Base-by-base conservation (phyloP, 2,329 filamentous ascomycete species). In the Ceratocystis destructans region DNA sequence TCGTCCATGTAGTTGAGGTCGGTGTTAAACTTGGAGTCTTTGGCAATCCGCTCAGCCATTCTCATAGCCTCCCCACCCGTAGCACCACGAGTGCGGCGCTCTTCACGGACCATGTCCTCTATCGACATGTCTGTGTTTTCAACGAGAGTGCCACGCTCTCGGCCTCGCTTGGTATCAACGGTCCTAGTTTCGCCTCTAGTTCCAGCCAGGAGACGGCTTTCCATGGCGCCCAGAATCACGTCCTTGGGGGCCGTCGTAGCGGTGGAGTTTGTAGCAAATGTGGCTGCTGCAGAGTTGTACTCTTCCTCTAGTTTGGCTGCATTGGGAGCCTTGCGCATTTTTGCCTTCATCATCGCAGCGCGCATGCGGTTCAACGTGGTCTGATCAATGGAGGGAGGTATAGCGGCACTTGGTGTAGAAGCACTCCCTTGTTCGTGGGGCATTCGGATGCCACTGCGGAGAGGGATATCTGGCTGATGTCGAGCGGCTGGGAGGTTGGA, bases 1-100 rank as follows among this genome's bases (percentile, higher is more conserved):
- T 97, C 94, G 74, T 99, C 93, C 81, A 97, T 88, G 76, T 99
- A 99, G 65, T 99, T 93, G 31, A 99, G 84, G 74, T 96, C 88
- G 72, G 95, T 86, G 77, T 90, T 87, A 74, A 95, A 99, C 73
- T 92, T 95, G 62, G 77, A 83, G 75, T 99, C 94, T 73, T 96
- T 96, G 65, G 92, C 90, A 71, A 99, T 99, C 68, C 92, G 86
- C 74, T 97, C 92, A 2, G 94, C 94, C 41, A 96, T 83, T 3
- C 89, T 84, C 71, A 86, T 80, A 0, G 89, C 89, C 73, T 96
- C 92, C 64, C 90, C 90, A 53, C 89, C 90, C 3, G 80, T 79
- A 72, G 90, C 85, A 17, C 87, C 87, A 67, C 86, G 87, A 3
- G 90, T 96, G 65, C 93, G 87, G 45, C 90, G 85, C 76, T 99